Evolutionary conservation across 2,329 filamentous ascomycete genomes (phyloP).

Genomic region (Aaosphaeria pasadenensis): DNA sequence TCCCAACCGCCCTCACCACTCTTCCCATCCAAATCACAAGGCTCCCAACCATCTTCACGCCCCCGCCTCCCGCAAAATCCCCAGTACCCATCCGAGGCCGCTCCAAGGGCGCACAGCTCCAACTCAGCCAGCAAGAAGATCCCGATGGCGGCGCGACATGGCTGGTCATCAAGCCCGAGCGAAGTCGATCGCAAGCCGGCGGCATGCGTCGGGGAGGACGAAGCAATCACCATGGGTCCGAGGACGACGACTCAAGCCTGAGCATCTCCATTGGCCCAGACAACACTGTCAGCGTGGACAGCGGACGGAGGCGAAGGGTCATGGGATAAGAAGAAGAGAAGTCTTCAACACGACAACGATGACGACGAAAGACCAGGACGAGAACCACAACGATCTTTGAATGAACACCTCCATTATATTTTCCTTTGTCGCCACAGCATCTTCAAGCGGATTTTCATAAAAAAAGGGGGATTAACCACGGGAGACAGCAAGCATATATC

Average conservation of each 20-base stretch:
- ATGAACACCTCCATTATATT: too few species aligned
- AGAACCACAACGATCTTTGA: too few species aligned
- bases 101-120: slow-evolving; percentile 20
- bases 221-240: slow-evolving; percentile 2
- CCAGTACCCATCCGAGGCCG: slow-evolving; percentile 16
- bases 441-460: too few species aligned
- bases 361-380: neutral
- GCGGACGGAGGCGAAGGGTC: slow-evolving; percentile 27
- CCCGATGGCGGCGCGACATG: slow-evolving; percentile 32
- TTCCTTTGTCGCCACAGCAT: too few species aligned
- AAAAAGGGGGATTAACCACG: too few species aligned
- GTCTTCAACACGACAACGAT: neutral
- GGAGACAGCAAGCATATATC: too few species aligned
- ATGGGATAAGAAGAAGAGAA: slow-evolving; percentile 19
- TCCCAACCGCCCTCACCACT: slow-evolving; percentile 24
- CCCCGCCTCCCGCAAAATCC: slow-evolving; percentile 23
- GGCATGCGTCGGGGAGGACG: slow-evolving; percentile 9
- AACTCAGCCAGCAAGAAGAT: slow-evolving; percentile 36
- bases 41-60: slow-evolving; percentile 25
- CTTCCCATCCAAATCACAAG: slow-evolving; percentile 27
- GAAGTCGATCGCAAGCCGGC: slow-evolving; percentile 28
- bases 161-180: slow-evolving; percentile 36
- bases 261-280: slow-evolving; percentile 37
- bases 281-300: slow-evolving; percentile 38
- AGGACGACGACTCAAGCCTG: slow-evolving; percentile 31